Base-by-base conservation (phyloP, 2,329 filamentous ascomycete genomes). In the Pestalotiopsis sp. region DNA sequence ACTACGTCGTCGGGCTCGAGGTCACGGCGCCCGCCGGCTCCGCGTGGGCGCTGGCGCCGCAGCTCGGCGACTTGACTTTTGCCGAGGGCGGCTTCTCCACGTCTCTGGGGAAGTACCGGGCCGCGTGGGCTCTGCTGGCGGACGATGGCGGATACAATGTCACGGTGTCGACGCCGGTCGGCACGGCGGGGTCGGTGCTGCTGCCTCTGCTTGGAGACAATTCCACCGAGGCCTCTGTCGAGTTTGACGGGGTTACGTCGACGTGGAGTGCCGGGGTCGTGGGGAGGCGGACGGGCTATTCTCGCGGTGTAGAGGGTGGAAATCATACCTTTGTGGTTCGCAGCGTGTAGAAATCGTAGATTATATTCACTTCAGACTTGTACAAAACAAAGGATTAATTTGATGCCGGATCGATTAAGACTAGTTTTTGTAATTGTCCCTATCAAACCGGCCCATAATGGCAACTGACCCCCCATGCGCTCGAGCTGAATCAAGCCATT, bases 11-110 rank as follows among this genome's bases (percentile, higher is more conserved):
- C 3, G 85, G 85, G 0, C 71, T 86, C 4, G 75, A 75, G 66
- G 73, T 85, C 17, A 79, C 78, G 1, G 71, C 74, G 1, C 76
- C 77, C 2, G 77, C 75, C 7, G 82, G 82, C 0, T 76, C 74
- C 39, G 72, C 72, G 13, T 84, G 81, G 79, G 68, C 69, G 20
- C 75, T 84, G n/a, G 77, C 75, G 65, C 82, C 82, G 14, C 80
- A 82, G 68, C 77, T 81, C 62, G 81, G 80, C 0, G 79, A 82
- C 67, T 72, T 84, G 25, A 75, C 71, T 1, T 71, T 74, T 69
- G 80, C 77, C 1, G 78, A 83, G 70, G 82, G 77, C 1, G 82
- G 82, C 0, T 84, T 83, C 64, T 76, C 76, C 4, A 83, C 81
- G 0, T 72, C 72, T 4, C 66, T 81, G 25, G 82, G 82, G 0